Percentiles rank a stretch among this genome's conserved stretches.
phyloP scores from a whole-genome alignment of 1,284 basidiomycete genomes.

The Calocybe gambosa region DNA sequence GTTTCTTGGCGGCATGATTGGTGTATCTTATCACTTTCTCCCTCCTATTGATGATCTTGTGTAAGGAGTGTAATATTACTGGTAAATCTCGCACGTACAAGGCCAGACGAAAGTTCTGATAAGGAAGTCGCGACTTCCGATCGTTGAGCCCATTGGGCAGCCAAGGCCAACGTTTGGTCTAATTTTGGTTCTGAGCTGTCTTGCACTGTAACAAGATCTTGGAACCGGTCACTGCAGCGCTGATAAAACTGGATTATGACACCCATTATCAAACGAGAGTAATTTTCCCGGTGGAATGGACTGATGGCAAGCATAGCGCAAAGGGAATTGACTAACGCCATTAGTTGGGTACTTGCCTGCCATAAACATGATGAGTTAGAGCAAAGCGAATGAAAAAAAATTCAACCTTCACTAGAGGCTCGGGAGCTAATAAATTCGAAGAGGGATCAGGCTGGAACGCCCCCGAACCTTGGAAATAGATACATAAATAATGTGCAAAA shows the following conservation, averaged over 20 bases:
- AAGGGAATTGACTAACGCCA: constrained; percentile 88
- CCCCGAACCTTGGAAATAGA: constrained; percentile 53
- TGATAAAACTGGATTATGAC: constrained; percentile 97
- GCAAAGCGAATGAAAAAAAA: background rate
- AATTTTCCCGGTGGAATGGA: constrained; percentile 95
- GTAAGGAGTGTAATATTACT: constrained; percentile 1
- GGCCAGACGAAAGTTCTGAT: constrained; percentile 46
- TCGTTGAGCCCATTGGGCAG: constrained; percentile 83
- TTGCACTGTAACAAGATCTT: constrained; percentile 57
- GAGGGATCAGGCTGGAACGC: constrained; percentile 77
- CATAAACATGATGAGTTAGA: constrained; percentile 2
- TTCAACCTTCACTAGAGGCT: constrained; percentile 74
- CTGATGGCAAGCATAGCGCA: constrained; percentile 90
- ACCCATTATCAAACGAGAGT: constrained; percentile 90
- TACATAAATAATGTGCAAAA: background rate
- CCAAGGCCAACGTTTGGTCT: constrained; percentile 48
- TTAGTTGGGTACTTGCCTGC: constrained; percentile 77
- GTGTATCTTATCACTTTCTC: constrained; percentile 35
- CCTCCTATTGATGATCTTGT: constrained; percentile 27
- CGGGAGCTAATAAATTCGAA: constrained; percentile 53
- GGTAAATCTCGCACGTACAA: constrained; percentile 26
- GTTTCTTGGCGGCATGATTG: constrained; percentile 71
- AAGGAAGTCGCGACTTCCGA: constrained; percentile 74
- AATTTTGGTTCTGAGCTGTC: constrained; percentile 29
- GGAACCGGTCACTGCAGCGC: constrained; percentile 84